Evolutionary conservation across 257 asterid genomes (phyloP).

Genomic region (Rehmannia glutinosa): DNA sequence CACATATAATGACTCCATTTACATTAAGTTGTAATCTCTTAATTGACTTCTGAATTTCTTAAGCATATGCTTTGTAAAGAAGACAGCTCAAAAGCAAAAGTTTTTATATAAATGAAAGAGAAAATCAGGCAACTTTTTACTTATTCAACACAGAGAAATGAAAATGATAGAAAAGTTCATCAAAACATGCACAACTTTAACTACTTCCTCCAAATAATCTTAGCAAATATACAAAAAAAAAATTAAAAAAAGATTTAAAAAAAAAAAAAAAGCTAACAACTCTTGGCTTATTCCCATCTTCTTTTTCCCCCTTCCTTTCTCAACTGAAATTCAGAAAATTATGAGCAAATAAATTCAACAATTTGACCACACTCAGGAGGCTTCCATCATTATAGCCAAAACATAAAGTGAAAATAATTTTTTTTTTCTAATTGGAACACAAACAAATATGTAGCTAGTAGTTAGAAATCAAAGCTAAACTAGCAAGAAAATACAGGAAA

Average conservation of each 20-base stretch:
- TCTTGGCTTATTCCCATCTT: conserved; percentile 9
- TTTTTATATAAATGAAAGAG: background rate
- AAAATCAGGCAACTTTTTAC: too few species aligned
- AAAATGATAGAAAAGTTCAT: too few species aligned
- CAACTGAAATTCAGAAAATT: background rate
- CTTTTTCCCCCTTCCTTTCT: background rate
- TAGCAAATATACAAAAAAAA: background rate
- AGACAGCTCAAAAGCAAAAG: conserved; percentile 11
- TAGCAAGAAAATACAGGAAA: background rate
- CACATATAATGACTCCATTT: too few species aligned
- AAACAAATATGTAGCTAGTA: too few species aligned
- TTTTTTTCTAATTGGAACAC: too few species aligned
- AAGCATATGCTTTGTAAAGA: background rate
- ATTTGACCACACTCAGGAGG: too few species aligned
- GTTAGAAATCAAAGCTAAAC: background rate
- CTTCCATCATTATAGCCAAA: conserved; percentile 1
- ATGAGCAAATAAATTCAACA: conserved; percentile 12
- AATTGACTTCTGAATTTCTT: conserved; percentile 12
- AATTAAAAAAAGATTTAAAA: background rate
- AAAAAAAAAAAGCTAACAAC: background rate
- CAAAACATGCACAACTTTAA: background rate
- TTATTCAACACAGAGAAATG: background rate
- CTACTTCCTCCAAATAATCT: background rate
- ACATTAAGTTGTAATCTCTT: conserved; percentile 1
- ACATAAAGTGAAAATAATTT: too few species aligned